These are phyloP conservation scores for Fraxinus sp. DNA, from an alignment of 305 asterid species.

Conservation along the genomic window DNA sequence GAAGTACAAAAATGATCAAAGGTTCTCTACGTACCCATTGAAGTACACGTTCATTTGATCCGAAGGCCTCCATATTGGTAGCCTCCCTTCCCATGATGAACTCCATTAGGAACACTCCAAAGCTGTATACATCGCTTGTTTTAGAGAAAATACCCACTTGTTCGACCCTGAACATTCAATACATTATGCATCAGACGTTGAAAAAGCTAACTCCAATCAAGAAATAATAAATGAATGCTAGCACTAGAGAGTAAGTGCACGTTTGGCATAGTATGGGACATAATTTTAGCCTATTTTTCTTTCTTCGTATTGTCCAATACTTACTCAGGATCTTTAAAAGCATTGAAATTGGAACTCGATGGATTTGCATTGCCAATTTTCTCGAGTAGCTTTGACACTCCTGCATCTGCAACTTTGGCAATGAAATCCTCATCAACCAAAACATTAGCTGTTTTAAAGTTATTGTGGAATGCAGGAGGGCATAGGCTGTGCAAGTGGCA, in stretches of 20 bases:
- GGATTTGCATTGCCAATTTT: constrained; percentile 45
- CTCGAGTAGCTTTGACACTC: constrained; percentile 44
- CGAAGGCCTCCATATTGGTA: constrained; percentile 37
- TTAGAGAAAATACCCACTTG: constrained; percentile 27
- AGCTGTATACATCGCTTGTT: constrained; percentile 62
- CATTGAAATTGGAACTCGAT: constrained; percentile 39
- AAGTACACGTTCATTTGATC: constrained; percentile 35
- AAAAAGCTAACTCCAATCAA: constrained; percentile 18
- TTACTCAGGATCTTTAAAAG: constrained; percentile 75
- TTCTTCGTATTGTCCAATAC: background rate
- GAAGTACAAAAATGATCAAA: background rate
- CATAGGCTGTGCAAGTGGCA: constrained; percentile 56
- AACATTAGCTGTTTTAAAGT: constrained; percentile 67
- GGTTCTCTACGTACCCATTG: constrained; percentile 50
- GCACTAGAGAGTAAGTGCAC: background rate
- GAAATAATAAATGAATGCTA: background rate
- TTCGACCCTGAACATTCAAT: constrained; percentile 39
- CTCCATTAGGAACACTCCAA: constrained; percentile 68
- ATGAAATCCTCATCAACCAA: constrained; percentile 74
- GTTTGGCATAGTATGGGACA: background rate
- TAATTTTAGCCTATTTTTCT: background rate
- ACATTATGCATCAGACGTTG: background rate
- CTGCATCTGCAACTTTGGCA: constrained; percentile 73
- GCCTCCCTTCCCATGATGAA: constrained; percentile 60
- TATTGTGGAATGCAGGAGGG: constrained; percentile 57